Evolutionary conservation across 2,329 filamentous ascomycete species (phyloP).

Genomic region (Verticillium isaacii): DNA sequence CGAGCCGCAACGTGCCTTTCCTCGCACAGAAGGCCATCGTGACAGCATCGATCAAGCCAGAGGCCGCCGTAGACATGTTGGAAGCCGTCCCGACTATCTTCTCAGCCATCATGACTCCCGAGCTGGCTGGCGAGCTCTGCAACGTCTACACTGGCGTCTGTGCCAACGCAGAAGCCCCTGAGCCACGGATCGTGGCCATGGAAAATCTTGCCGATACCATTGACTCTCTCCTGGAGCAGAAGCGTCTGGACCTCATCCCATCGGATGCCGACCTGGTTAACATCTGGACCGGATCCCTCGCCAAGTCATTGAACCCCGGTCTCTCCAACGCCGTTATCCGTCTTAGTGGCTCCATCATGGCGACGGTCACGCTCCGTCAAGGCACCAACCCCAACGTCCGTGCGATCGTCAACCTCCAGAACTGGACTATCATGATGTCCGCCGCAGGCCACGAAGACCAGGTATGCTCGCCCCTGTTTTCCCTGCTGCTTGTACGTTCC

Average conservation of each 20-base stretch:
- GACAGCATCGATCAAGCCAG: constrained; percentile 20
- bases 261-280: constrained; percentile 24
- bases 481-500: neutral
- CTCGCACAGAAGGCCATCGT: neutral
- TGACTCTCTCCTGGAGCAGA: constrained; percentile 30
- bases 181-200: constrained; percentile 42
- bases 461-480: constrained; percentile 25
- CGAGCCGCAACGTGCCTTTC: neutral
- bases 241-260: constrained; percentile 23
- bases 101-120: constrained; percentile 14
- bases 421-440: constrained; percentile 47
- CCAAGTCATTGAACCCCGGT: constrained; percentile 37
- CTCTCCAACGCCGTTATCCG: constrained; percentile 46
- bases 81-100: constrained; percentile 30
- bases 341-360: constrained; percentile 39
- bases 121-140: constrained; percentile 28
- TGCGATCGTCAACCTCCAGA: constrained; percentile 16
- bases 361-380: constrained; percentile 21
- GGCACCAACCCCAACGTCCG: constrained; percentile 4
- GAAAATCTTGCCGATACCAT: constrained; percentile 41
- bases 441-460: constrained; percentile 43
- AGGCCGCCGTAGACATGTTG: constrained; percentile 30
- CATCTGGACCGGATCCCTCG: constrained; percentile 35
- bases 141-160: constrained; percentile 38
- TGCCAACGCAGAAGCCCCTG: constrained; percentile 29